A percentile compares a stretch with the other conserved stretches of the same genome.
Evolutionary conservation across 2,329 filamentous ascomycete species (phyloP).

Genomic region (Purpureocillium lavendulum): DNA sequence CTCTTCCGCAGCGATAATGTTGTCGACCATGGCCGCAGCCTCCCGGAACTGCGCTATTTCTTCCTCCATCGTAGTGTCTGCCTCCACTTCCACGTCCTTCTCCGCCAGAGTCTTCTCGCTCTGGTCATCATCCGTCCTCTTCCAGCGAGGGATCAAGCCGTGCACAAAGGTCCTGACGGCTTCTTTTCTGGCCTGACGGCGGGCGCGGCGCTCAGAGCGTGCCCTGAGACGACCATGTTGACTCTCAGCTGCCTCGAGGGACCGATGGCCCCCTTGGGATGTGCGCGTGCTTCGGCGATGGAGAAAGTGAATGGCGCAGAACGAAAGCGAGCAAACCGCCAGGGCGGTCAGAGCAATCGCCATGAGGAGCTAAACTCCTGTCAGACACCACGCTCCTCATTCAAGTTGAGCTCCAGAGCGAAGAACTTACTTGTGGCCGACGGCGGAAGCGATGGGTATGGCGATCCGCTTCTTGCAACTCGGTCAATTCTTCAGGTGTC

Average conservation of each 20-base stretch:
- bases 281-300: slow-evolving; percentile 12
- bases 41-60: slow-evolving; percentile 39
- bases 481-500: not conserved
- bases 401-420: not conserved
- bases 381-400: too few relatives aligned
- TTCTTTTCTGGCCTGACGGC: slow-evolving; percentile 15
- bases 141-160: slow-evolving; percentile 18
- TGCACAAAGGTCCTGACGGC: slow-evolving; percentile 10
- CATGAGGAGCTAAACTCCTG: slow-evolving; percentile 7
- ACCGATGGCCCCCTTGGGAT: not conserved
- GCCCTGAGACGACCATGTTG: slow-evolving; percentile 12
- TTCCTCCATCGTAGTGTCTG: slow-evolving; percentile 29
- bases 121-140: not conserved
- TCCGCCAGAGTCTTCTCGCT: slow-evolving; percentile 1
- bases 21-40: slow-evolving; percentile 35
- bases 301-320: slow-evolving; percentile 14
- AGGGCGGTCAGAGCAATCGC: slow-evolving; percentile 14
- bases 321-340: slow-evolving; percentile 15
- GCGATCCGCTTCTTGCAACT: not conserved
- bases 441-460: not conserved
- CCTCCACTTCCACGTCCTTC: not conserved
- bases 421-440: slow-evolving; percentile 2
- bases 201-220: slow-evolving; percentile 16
- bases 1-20: slow-evolving; percentile 36
- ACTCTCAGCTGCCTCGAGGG: slow-evolving; percentile 2